phyloP scores from a whole-genome alignment of 2,329 filamentous ascomycete genomes.

The Huntiella bhutanensis region DNA sequence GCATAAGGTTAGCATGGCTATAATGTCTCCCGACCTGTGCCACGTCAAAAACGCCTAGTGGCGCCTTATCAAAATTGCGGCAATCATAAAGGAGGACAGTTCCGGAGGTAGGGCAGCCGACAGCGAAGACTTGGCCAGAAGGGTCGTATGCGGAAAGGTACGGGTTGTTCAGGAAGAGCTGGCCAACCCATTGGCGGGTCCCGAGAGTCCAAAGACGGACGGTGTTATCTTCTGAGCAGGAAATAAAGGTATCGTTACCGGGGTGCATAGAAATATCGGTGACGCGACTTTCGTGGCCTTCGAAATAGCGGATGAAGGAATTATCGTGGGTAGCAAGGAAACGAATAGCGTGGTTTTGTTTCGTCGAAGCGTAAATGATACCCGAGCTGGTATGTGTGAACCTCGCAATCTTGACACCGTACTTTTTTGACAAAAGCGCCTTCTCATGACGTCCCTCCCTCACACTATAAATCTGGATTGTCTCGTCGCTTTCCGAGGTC shows the following conservation, averaged over 20 bases:
- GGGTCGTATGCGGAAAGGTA: constrained; percentile 82
- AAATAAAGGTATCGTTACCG: constrained; percentile 77
- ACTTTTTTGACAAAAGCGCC: constrained; percentile 84
- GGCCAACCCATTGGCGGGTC: constrained; percentile 61
- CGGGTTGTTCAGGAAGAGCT: constrained; percentile 61
- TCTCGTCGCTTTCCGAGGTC: constrained; percentile 82
- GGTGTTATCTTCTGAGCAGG: constrained; percentile 77
- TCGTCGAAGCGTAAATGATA: constrained; percentile 90
- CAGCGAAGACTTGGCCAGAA: constrained; percentile 76
- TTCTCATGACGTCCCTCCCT: constrained; percentile 81
- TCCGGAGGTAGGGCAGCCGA: constrained; percentile 65
- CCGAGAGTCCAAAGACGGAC: constrained; percentile 79
- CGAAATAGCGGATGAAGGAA: constrained; percentile 89
- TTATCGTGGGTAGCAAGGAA: constrained; percentile 90
- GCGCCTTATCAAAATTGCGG: constrained; percentile 81
- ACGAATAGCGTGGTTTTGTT: constrained; percentile 73
- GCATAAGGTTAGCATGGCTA: constrained; percentile 38
- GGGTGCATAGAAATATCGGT: constrained; percentile 73
- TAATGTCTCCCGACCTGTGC: constrained; percentile 31
- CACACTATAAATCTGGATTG: constrained; percentile 86
- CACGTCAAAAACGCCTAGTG: constrained; percentile 74
- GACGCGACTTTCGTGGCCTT: constrained; percentile 69
- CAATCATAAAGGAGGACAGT: constrained; percentile 79
- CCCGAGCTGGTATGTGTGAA: constrained; percentile 86
- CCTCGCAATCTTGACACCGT: constrained; percentile 80